Conservation (phyloP, 1,284 basidiomycete species). For the Marasmius oreades region DNA sequence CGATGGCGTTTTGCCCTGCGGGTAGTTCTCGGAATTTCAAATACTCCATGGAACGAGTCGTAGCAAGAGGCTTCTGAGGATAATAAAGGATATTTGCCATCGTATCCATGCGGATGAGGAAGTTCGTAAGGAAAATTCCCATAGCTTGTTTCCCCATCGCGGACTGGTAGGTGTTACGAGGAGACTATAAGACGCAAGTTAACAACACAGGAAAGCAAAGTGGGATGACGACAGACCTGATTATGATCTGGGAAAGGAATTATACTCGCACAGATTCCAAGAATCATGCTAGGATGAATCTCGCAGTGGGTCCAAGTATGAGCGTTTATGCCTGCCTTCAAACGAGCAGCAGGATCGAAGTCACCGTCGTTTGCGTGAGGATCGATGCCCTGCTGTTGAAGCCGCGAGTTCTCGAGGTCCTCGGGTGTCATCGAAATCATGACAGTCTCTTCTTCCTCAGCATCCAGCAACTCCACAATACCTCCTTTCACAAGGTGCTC, state of each 20-base stretch:
- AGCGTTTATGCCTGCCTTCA: constrained; percentile 78
- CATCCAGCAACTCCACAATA: constrained; percentile 93
- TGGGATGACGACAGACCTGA: constrained; percentile 56
- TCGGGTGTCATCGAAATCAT: constrained; percentile 99
- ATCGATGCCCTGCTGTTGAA: constrained; percentile 62
- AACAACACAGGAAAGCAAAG: not conserved
- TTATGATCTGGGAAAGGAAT: constrained; percentile 99
- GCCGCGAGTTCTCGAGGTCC: constrained; percentile 84
- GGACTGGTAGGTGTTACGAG: constrained; percentile 98
- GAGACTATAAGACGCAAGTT: constrained; percentile 59
- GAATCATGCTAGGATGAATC: constrained; percentile 99
- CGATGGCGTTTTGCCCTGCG: constrained; percentile 97
- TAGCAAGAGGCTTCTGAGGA: constrained; percentile 97
- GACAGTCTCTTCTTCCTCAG: constrained; percentile 98
- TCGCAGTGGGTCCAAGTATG: constrained; percentile 99
- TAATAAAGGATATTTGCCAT: constrained; percentile 99
- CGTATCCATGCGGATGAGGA: constrained; percentile 97
- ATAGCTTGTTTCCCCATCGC: constrained; percentile 99
- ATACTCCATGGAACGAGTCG: constrained; percentile 98
- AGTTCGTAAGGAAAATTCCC: constrained; percentile 98
- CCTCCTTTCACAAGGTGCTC: constrained; percentile 83
- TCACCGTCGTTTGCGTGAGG: constrained; percentile 60
- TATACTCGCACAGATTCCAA: constrained; percentile 97
- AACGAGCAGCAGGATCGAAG: constrained; percentile 83
- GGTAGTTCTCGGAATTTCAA: constrained; percentile 97